These are phyloP conservation scores for Cryptosporidium parvum DNA, from an alignment of 169 alveolate genomes.

Conservation along the genomic window DNA sequence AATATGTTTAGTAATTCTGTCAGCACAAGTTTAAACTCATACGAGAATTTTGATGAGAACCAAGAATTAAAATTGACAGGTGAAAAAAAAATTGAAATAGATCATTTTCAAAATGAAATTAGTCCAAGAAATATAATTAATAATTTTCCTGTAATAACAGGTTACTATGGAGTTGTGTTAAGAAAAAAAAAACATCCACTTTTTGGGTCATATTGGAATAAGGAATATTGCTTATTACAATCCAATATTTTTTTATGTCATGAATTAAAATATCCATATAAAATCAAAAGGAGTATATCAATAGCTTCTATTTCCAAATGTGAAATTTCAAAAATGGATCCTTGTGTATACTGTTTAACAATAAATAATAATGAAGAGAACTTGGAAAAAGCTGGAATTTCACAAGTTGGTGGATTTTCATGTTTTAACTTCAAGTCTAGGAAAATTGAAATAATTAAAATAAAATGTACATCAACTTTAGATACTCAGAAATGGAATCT, in stretches of 20 bases:
- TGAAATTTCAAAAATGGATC: constrained; percentile 55
- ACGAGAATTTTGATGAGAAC: background rate
- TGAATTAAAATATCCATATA: constrained; percentile 60
- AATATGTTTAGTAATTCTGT: background rate
- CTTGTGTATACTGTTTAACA: constrained; percentile 60
- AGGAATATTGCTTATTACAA: constrained; percentile 62
- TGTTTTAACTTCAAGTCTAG: background rate
- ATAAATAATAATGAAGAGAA: constrained; percentile 14
- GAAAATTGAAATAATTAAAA: constrained; percentile 16
- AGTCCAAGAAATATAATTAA: constrained; percentile 33
- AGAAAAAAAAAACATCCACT: constrained; percentile 50
- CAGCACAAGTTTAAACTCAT: constrained; percentile 1
- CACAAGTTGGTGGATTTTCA: background rate
- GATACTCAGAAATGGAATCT: constrained; percentile 63
- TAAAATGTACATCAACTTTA: constrained; percentile 60
- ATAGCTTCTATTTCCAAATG: constrained; percentile 54
- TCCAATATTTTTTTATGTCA: constrained; percentile 64
- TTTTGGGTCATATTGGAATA: constrained; percentile 69
- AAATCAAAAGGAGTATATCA: constrained; percentile 51
- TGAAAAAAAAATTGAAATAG: background rate
- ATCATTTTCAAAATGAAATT: background rate
- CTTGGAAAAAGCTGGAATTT: background rate
- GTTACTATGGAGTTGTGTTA: constrained; percentile 52
- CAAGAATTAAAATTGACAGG: background rate
- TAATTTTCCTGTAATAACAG: constrained; percentile 35